These are phyloP conservation scores for Botryotinia convoluta DNA, from an alignment of 2,329 filamentous ascomycete species.

Conservation along the genomic window DNA sequence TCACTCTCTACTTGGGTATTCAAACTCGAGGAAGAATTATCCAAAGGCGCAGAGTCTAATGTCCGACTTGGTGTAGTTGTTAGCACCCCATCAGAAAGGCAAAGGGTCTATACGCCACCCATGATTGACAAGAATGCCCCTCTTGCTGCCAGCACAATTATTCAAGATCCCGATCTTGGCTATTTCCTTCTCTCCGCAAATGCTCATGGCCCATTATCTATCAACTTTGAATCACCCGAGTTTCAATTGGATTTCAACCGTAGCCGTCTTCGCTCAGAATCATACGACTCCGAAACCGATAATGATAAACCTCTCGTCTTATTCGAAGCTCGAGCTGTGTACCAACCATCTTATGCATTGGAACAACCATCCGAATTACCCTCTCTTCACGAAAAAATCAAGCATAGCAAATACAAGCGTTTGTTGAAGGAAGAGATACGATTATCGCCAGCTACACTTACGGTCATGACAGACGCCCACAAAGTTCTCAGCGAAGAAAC, in stretches of 20 bases:
- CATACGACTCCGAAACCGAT: conserved; percentile 42
- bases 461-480: conserved; percentile 70
- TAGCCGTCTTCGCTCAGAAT: conserved; percentile 44
- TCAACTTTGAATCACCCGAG: conserved; percentile 60
- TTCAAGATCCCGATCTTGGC: conserved; percentile 61
- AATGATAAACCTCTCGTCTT: conserved; percentile 49
- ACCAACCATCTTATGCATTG: conserved; percentile 61
- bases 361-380: conserved; percentile 56
- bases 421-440: conserved; percentile 65
- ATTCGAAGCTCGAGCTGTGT: conserved; percentile 63
- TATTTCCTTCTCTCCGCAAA: conserved; percentile 62
- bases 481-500: conserved; percentile 69
- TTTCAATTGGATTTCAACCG: conserved; percentile 48
- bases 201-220: conserved; percentile 54
- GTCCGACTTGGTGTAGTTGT: conserved; percentile 40
- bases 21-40: conserved; percentile 60
- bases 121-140: conserved; percentile 45
- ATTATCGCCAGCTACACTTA: conserved; percentile 67
- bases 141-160: conserved; percentile 52
- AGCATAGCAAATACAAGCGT: conserved; percentile 59
- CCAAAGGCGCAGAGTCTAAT: conserved; percentile 45
- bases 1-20: conserved; percentile 63
- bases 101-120: conserved; percentile 56
- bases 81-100: conserved; percentile 38
- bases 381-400: conserved; percentile 53